These are phyloP conservation scores for Lecanicillium sp. DNA, from an alignment of 2,329 filamentous ascomycete genomes.

Conservation along the genomic window DNA sequence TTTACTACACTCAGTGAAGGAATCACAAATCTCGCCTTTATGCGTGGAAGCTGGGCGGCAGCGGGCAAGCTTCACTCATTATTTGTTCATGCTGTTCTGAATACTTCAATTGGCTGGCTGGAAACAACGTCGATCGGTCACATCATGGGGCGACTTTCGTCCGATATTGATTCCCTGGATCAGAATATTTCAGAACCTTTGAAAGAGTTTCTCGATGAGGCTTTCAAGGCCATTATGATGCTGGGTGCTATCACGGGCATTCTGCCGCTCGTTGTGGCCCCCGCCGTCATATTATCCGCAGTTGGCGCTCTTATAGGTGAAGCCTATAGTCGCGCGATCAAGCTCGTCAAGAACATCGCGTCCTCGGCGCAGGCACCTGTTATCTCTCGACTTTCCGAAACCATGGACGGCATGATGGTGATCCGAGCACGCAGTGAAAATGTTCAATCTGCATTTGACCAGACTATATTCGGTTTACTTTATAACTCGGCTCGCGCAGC, in stretches of 20 bases:
- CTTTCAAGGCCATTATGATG: conserved; percentile 28
- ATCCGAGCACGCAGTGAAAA: conserved; percentile 40
- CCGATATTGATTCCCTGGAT: conserved; percentile 43
- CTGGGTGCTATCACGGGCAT: conserved; percentile 32
- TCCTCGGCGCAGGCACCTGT: conserved; percentile 37
- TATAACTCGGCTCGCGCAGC: conserved; percentile 31
- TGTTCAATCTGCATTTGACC: conserved; percentile 32
- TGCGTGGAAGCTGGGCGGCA: conserved; percentile 41
- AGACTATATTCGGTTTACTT: conserved; percentile 35
- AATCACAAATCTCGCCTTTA: conserved; percentile 33
- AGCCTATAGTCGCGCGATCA: conserved; percentile 31
- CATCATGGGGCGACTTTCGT: conserved; percentile 40
- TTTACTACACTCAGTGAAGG: conserved; percentile 31
- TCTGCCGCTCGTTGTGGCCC: conserved; percentile 34
- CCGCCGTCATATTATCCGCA: conserved; percentile 29
- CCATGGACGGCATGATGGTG: conserved; percentile 33
- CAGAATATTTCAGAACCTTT: conserved; percentile 33
- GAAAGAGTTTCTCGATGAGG: conserved; percentile 28
- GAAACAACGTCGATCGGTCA: conserved; percentile 39
- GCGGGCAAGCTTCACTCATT: conserved; percentile 38
- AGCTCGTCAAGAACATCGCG: conserved; percentile 28
- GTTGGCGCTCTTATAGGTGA: conserved; percentile 31
- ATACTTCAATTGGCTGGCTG: conserved; percentile 43
- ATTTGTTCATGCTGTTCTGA: conserved; percentile 38
- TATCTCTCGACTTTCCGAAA: conserved; percentile 41